Conservation (phyloP, 2,329 filamentous ascomycete genomes). For the Aspergillus felis region DNA sequence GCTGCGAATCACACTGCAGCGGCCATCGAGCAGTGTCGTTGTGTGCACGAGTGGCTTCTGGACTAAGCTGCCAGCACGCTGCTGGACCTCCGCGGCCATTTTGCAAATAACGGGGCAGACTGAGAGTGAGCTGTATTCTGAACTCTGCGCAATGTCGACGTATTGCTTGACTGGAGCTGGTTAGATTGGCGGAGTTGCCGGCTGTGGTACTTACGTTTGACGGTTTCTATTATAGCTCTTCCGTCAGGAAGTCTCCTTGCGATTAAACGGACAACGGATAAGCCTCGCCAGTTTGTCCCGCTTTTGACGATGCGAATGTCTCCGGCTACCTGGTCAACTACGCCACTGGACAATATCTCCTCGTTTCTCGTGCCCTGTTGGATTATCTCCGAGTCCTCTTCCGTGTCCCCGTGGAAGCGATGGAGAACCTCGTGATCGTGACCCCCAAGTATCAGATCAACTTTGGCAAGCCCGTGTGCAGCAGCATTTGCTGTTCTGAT, state of each 20-base stretch:
- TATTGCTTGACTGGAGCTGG: slow-evolving; percentile 10
- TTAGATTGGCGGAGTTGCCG: not conserved
- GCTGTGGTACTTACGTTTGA: not conserved
- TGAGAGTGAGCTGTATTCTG: not conserved
- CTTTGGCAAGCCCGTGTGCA: slow-evolving; percentile 7
- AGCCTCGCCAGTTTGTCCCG: slow-evolving; percentile 14
- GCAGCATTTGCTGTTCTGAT: slow-evolving; percentile 12
- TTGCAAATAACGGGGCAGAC: not conserved
- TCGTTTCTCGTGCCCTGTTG: slow-evolving; percentile 6
- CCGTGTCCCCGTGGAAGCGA: slow-evolving; percentile 13
- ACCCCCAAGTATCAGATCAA: slow-evolving; percentile 22
- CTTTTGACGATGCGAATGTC: slow-evolving; percentile 14
- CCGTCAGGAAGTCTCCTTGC: slow-evolving; percentile 4
- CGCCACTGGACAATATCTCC: slow-evolving; percentile 3
- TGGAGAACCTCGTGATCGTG: slow-evolving; percentile 23
- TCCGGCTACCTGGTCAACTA: slow-evolving; percentile 4
- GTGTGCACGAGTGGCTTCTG: slow-evolving; percentile 17
- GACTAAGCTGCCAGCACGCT: slow-evolving; percentile 13
- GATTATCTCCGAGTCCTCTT: slow-evolving; percentile 10
- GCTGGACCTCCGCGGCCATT: slow-evolving; percentile 10
- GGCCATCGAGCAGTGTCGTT: slow-evolving; percentile 16
- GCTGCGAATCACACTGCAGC: slow-evolving; percentile 14
- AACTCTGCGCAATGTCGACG: slow-evolving; percentile 6
- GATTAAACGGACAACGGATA: slow-evolving; percentile 9
- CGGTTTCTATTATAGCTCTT: not conserved